phyloP scores from a whole-genome alignment of 768 basidiomycete species.

The Hygrocybe punicea region DNA sequence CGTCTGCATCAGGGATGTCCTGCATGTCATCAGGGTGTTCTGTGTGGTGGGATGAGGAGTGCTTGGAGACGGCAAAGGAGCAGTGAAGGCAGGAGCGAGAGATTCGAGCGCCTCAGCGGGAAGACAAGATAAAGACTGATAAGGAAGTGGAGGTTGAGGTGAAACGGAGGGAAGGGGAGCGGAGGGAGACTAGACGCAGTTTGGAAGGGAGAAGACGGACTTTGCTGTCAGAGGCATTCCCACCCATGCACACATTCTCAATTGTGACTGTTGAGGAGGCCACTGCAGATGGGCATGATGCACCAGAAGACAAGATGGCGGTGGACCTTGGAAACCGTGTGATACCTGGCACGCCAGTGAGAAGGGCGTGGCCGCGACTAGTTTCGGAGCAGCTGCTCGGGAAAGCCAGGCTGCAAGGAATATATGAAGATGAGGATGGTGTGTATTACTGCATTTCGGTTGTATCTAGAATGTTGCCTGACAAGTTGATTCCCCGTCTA shows the following conservation, averaged over 20 bases:
- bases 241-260: constrained; percentile 31
- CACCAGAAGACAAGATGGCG: constrained; percentile 21
- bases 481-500: constrained; percentile 17
- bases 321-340: constrained; percentile 36
- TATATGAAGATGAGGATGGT: constrained; percentile 53
- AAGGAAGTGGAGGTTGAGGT: constrained; percentile 23
- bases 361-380: constrained; percentile 52
- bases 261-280: constrained; percentile 46
- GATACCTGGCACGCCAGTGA: constrained; percentile 38
- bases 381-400: constrained; percentile 62
- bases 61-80: constrained; percentile 46
- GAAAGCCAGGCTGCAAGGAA: constrained; percentile 44
- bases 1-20: constrained; percentile 40
- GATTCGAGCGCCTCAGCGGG: constrained; percentile 31
- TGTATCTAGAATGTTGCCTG: not conserved
- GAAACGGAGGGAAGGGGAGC: constrained; percentile 16
- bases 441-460: constrained; percentile 19
- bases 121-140: constrained; percentile 24
- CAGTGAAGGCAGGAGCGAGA: constrained; percentile 39
- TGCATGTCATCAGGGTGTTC: constrained; percentile 38
- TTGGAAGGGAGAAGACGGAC: constrained; percentile 54
- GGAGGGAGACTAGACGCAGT: constrained; percentile 44
- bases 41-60: constrained; percentile 51
- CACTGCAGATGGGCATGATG: constrained; percentile 49
- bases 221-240: constrained; percentile 59